Percentiles rank a stretch among this genome's conserved stretches.
These are phyloP conservation scores for Aegilops sharonensis DNA, from an alignment of 176 grass and related monocot genomes.

Conservation along the genomic window DNA sequence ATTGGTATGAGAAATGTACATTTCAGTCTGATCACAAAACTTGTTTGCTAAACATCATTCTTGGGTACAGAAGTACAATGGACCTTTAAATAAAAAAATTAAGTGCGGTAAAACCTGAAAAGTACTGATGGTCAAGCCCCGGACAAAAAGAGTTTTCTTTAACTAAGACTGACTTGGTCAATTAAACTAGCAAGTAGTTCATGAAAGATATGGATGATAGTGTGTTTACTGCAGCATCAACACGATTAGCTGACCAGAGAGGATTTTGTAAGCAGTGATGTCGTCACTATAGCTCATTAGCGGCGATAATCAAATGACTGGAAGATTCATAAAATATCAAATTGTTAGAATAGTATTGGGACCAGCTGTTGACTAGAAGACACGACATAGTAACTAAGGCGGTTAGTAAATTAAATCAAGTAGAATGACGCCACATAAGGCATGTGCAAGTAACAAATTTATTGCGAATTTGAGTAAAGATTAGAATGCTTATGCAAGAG, in stretches of 20 bases:
- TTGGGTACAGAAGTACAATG: neutral
- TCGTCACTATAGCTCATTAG: constrained; percentile 67
- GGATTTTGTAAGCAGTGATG: constrained; percentile 85
- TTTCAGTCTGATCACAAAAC: too few species aligned
- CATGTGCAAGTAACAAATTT: neutral
- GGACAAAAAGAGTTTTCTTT: constrained; percentile 23
- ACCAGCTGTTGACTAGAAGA: neutral
- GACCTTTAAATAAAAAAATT: constrained; percentile 2
- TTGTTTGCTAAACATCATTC: too few species aligned
- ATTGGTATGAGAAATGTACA: too few species aligned
- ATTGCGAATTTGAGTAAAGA: neutral
- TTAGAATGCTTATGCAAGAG: neutral
- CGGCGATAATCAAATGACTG: constrained; percentile 88
- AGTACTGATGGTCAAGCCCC: constrained; percentile 91
- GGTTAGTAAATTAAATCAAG: constrained; percentile 5
- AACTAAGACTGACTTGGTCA: neutral
- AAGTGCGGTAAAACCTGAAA: constrained; percentile 75
- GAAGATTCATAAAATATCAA: constrained; percentile 27
- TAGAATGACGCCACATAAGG: constrained; percentile 5
- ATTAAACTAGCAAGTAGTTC: neutral
- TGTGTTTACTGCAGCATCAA: constrained; percentile 86
- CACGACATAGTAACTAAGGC: neutral
- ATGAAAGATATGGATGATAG: neutral
- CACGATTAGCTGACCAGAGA: constrained; percentile 87
- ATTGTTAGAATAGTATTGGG: constrained; percentile 11